Evolutionary conservation across 2,329 filamentous ascomycete species (phyloP), one percentile per base, ranked within the genome.

Genomic region (Exophiala viscosa): DNA sequence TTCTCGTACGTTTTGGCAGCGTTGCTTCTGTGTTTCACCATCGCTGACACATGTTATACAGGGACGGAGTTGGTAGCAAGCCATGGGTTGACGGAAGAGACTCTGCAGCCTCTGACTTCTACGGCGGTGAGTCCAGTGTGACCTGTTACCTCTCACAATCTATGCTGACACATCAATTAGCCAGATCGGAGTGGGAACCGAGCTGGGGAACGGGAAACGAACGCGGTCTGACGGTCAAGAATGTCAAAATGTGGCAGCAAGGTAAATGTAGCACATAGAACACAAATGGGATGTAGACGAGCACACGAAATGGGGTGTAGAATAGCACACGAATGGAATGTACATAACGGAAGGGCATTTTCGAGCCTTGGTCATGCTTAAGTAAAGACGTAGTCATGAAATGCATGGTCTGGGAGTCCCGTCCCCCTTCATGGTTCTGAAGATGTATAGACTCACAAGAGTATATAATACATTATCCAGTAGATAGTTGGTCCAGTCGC

Each of bases 121-220:
- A 69, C 34, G 60, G 69, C 10, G 50, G 52, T 45, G 33, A 48
- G 50, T 35, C 35, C 36, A 38, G 33, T 36, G 34, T 36, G 34
- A 36, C 34, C n/a, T 36, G 34, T 36, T 36, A 36, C 34, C 34
- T 48, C 45, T 48, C 11, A 38, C 18, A 48, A 48, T 39, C 17
- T 48, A 48, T 48, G 45, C 45, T 48, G 45, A 48, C 34, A 48
- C 45, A 48, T 48, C 45, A 48, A 15, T 33, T 48, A 48, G 51
- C 51, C 32, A 31, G 38, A 23, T 49, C 48, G 10, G 52, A 66
- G 32, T 79, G 76, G 75, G 66, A 73, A 13, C 72, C 73, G 2
- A 77, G 73, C n/a, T 79, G 76, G 76, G 71, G 69, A 8, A 61
- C 69, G 43, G 69, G 69, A 11, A 69, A 71, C 42, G 62, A 66